Base-by-base conservation (phyloP, 2,329 filamentous ascomycete genomes). In the Microdochium paspali region DNA sequence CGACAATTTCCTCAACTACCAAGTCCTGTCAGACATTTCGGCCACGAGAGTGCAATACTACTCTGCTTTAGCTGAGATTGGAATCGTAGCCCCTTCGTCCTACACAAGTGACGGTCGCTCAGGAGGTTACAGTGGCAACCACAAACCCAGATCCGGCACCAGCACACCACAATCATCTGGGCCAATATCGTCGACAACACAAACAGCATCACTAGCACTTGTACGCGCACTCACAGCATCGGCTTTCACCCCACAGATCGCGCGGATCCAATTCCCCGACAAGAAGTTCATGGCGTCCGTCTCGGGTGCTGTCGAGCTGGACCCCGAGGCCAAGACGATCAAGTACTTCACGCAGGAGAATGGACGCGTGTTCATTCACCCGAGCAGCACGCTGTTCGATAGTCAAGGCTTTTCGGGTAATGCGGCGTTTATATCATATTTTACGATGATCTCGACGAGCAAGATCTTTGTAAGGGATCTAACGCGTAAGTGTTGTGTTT, bases 401-500 rank as follows among this genome's bases (percentile, higher is more conserved):
- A 84, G 81, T 10, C 87, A 95, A 61, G 78, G 74, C 0, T 95
- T 94, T 61, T 79, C 86, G 2, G 82, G 77, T 7, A 80, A 82
- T 46, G 84, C 85, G 4, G 76, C 80, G 1, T 97, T 91, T 64
- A 71, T 98, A 63, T 85, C 83, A 46, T 97, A 95, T 65, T 96
- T 96, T 65, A 87, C 79, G 46, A 90, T 95, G 66, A 93, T 97
- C 69, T 82, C 86, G 3, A 97, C 90, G 1, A 86, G 80, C 61
- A 97, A 97, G 70, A 80, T 95, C 2, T 97, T 95, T 61, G 81
- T 97, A 23, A 75, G 91, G 21, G 91, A 97, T 59, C 67, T 96
- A 44, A 97, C 91, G 13, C 93, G 85, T 88, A 69, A 68, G 83
- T 79, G 30, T 13, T 13, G 39, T 47, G 21, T 44, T 9, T 43